Base-by-base conservation (phyloP, 352 stramenopile genomes). In the Globisporangium ultimum region DNA sequence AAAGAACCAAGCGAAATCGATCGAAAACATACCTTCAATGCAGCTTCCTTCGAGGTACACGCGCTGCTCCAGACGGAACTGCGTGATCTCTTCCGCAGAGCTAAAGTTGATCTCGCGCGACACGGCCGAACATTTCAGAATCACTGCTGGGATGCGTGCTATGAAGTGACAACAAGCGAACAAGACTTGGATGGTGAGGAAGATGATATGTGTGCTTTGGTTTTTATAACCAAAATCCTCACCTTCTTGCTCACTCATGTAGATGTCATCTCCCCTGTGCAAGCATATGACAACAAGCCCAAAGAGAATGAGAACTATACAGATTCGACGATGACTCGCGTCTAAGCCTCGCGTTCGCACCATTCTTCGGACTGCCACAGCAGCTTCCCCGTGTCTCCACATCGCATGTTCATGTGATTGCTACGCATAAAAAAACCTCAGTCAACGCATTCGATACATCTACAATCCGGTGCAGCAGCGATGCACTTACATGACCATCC, bases 91-190 rank as follows among this genome's bases (percentile, higher is more conserved):
- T 58, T 97, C 75, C 4, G 55, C 60, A 1, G 88, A 97, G 47
- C 85, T 94, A 62, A 98, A 98, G 68, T 97, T 97, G 48, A 98
- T 96, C 61, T 98, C 94, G 15, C 95, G 80, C 7, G 90, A 96
- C 22, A 98, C 93, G 20, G 88, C 87, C 12, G 65, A 70, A 60
- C 92, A 98, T 56, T 94, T 76, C 20, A 98, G 75, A 60, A 98
- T 97, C 34, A 68, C 67, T 17, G 70, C 54, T 9, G 94, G 93
- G 45, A 98, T 67, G 22, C 67, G 72, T 2, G 82, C 86, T 91
- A 36, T 58, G n/a, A n/a, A 21, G 12, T 22, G 10, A 54, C 8
- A 41, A 56, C 18, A 24, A 40, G n/a, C 45, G 36, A 28, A 41
- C 36, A 20, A 24, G 9, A 21, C 2, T 15, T 11, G 46, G 22